A percentile compares a stretch with the other conserved stretches of the same genome.
phyloP scores from a whole-genome alignment of 805 yeast genomes.

The Teunomyces barrocoloradensis region DNA sequence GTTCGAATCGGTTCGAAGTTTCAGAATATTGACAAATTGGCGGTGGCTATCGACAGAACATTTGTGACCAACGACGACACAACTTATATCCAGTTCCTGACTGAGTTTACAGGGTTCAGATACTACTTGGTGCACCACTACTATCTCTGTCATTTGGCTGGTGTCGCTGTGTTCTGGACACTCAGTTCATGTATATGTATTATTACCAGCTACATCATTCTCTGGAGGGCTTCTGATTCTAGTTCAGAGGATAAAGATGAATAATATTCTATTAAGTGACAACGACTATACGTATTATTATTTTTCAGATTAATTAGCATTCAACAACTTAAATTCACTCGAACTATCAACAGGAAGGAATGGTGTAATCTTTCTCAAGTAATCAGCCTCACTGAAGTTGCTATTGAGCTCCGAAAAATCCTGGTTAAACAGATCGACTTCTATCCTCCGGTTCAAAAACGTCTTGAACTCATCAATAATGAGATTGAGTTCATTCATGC shows the following conservation, averaged over 20 bases:
- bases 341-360: conserved; percentile 36
- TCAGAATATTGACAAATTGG: not conserved
- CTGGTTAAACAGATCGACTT: conserved; percentile 23
- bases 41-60: not conserved
- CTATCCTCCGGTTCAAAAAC: conserved; percentile 33
- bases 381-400: conserved; percentile 28
- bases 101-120: conserved; percentile 22
- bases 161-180: conserved; percentile 19
- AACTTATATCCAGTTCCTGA: conserved; percentile 15
- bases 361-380: conserved; percentile 38
- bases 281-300: not conserved
- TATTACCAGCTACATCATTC: conserved; percentile 14
- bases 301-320: conserved; percentile 20
- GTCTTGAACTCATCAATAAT: conserved; percentile 47
- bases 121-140: conserved; percentile 23
- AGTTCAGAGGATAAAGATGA: not conserved
- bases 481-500: conserved; percentile 51
- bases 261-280: not conserved
- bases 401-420: conserved; percentile 8
- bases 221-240: conserved; percentile 7
- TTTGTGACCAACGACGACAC: conserved; percentile 7
- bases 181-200: conserved; percentile 16
- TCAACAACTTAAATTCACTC: conserved; percentile 27
- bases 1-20: conserved; percentile 6
- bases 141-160: conserved; percentile 16